phyloP scores from a whole-genome alignment of 2,329 filamentous ascomycete species.

The Aspergillus vadensis region DNA sequence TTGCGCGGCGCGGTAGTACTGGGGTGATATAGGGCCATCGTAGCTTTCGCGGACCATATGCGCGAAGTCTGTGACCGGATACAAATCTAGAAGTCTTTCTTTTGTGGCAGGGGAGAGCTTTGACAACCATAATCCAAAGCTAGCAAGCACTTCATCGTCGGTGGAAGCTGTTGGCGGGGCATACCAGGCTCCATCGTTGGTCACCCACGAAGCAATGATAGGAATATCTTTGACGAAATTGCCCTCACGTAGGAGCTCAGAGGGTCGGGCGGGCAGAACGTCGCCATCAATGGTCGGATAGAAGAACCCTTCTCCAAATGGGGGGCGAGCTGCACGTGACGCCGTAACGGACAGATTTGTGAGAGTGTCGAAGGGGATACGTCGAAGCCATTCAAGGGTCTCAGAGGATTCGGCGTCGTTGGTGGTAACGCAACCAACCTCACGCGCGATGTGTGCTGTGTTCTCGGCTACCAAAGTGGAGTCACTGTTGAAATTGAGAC shows the following conservation, averaged over 20 bases:
- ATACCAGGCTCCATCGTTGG: slow-evolving; percentile 26
- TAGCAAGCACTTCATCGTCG: slow-evolving; percentile 21
- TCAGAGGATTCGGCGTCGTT: slow-evolving; percentile 7
- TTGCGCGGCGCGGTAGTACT: slow-evolving; percentile 40
- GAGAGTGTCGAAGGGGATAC: slow-evolving; percentile 17
- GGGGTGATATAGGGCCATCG: slow-evolving; percentile 25
- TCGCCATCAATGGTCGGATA: slow-evolving; percentile 29
- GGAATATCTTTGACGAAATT: slow-evolving; percentile 24
- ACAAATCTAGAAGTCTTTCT: slow-evolving; percentile 23
- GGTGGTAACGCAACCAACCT: slow-evolving; percentile 13
- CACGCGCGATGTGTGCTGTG: slow-evolving; percentile 25
- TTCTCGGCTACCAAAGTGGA: slow-evolving; percentile 27
- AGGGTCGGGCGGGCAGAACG: slow-evolving; percentile 28
- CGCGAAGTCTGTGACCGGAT: slow-evolving; percentile 22
- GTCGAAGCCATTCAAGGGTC: slow-evolving; percentile 26
- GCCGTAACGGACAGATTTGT: slow-evolving; percentile 30
- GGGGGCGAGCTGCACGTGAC: slow-evolving; percentile 22
- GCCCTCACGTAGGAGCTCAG: slow-evolving; percentile 28
- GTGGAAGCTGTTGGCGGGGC: slow-evolving; percentile 15
- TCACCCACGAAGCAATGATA: slow-evolving; percentile 22
- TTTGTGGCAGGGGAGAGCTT: slow-evolving; percentile 17
- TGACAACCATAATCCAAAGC: slow-evolving; percentile 21
- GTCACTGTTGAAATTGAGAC: slow-evolving; percentile 33
- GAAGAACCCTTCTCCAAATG: slow-evolving; percentile 24
- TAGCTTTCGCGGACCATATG: slow-evolving; percentile 11